Conservation (phyloP, 2,329 filamentous ascomycete genomes). For the Aspergillus sp. region DNA sequence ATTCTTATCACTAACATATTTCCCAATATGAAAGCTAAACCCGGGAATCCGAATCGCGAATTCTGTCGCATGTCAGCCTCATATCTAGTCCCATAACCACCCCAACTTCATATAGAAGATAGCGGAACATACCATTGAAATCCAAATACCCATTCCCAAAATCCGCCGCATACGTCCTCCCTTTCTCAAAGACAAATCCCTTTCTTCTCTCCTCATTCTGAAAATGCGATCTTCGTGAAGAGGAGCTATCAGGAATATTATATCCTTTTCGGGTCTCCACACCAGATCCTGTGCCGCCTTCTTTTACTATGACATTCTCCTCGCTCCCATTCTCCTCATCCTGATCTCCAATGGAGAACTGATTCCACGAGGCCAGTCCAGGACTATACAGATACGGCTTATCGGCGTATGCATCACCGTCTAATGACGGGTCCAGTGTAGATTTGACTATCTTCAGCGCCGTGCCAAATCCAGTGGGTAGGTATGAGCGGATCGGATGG, state of each 20-base stretch:
- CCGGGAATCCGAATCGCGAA: constrained; percentile 44
- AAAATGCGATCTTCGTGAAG: constrained; percentile 62
- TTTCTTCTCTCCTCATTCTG: constrained; percentile 57
- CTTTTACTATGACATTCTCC: constrained; percentile 56
- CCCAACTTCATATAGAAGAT: neutral
- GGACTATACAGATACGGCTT: constrained; percentile 83
- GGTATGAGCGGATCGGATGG: constrained; percentile 77
- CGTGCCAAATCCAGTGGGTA: constrained; percentile 83
- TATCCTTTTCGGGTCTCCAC: constrained; percentile 49
- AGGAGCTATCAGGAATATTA: constrained; percentile 56
- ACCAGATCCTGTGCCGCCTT: constrained; percentile 62
- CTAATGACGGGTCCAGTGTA: constrained; percentile 87
- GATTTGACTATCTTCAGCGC: constrained; percentile 84
- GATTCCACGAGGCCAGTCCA: constrained; percentile 77
- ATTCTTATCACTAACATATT: constrained; percentile 63
- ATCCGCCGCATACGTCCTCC: constrained; percentile 63
- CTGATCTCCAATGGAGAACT: constrained; percentile 51
- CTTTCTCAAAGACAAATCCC: constrained; percentile 63
- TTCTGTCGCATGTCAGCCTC: constrained; percentile 21
- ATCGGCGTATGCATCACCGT: constrained; percentile 87
- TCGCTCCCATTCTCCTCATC: constrained; percentile 10
- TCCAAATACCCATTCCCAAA: constrained; percentile 94
- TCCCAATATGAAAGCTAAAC: constrained; percentile 37
- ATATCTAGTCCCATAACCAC: neutral
- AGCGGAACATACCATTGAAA: constrained; percentile 63